Evolutionary conservation across 2,329 filamentous ascomycete species (phyloP), one percentile per base, ranked within the genome.

Genomic region (Talaromyces verruculosus): DNA sequence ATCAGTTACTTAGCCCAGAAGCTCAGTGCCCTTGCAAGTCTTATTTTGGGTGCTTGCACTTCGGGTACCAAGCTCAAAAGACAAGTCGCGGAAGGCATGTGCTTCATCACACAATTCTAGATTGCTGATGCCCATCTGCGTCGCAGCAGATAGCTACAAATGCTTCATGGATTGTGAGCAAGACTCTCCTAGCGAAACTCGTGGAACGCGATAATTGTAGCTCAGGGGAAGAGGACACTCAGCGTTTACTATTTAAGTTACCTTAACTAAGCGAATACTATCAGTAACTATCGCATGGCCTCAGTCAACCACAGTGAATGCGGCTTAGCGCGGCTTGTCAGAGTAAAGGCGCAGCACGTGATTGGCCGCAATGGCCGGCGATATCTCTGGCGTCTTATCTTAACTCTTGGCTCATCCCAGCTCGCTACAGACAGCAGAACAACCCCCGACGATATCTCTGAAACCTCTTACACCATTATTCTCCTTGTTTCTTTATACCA

Each of bases 311-410:
- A 17, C n/a, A 15, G 10, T 8, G 37, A 45, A 60, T 28, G 25
- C 25, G 37, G 57, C 37, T 60, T 60, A 60, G 57, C 28, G 6
- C 33, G 30, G 11, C 19, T 58, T 35, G 28, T 30, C 57, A 45
- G 13, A 60, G 13, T 11, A n/a, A 41, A 17, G 7, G 2, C 1
- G 8, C 25, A 17, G 11, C 5, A 45, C 19, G 1, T 60, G 57
- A 60, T 60, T 60, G 37, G 57, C 28, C 25, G 4, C 19, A 60
- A 45, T 45, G 37, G 37, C 39, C 25, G 15, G 22, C 30, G 37
- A n/a, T 28, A 45, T 60, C 37, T 39, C 17, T 60, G 57, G 37
- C 22, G 35, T 30, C 57, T 45, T 60, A 60, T 60, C 57, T 43
- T 43, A 19, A 60, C 39, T 15, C 57, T 60, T 60, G 57, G 37